Percentiles rank a stretch among this genome's conserved stretches.
phyloP scores from a whole-genome alignment of 2,329 filamentous ascomycete genomes.

The Penicillium sp. region DNA sequence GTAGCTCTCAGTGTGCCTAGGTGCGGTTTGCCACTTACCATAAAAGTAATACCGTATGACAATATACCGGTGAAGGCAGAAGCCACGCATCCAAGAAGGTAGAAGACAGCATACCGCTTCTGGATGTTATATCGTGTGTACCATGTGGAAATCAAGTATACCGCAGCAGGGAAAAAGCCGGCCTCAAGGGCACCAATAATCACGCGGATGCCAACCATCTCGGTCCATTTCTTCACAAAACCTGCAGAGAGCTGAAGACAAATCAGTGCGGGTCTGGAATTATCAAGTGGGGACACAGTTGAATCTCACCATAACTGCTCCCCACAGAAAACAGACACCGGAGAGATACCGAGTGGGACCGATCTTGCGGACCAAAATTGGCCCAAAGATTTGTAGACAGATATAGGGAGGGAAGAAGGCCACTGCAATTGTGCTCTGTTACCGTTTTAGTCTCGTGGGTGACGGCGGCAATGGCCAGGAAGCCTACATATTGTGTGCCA shows the following conservation, averaged over 20 bases:
- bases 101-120: constrained; percentile 39
- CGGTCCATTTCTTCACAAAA: constrained; percentile 38
- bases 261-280: not conserved
- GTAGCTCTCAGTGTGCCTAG: too few relatives aligned
- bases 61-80: constrained; percentile 9
- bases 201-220: constrained; percentile 39
- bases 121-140: constrained; percentile 57
- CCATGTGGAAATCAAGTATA: not conserved
- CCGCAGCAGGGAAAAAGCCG: constrained; percentile 14
- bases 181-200: constrained; percentile 44
- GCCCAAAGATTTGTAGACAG: constrained; percentile 9
- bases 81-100: constrained; percentile 8
- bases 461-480: not conserved
- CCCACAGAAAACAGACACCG: constrained; percentile 9
- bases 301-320: constrained; percentile 11
- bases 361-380: constrained; percentile 12
- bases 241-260: constrained; percentile 21
- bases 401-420: constrained; percentile 19
- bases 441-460: not conserved
- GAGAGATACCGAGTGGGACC: constrained; percentile 12
- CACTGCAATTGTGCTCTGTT: constrained; percentile 19
- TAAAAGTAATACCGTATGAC: constrained; percentile 10
- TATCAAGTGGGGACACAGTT: not conserved
- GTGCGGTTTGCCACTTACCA: too few relatives aligned
- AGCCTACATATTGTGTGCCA: constrained; percentile 17